These are phyloP conservation scores for Fusarium sp. DNA, from an alignment of 2,329 filamentous ascomycete species.

Conservation along the genomic window DNA sequence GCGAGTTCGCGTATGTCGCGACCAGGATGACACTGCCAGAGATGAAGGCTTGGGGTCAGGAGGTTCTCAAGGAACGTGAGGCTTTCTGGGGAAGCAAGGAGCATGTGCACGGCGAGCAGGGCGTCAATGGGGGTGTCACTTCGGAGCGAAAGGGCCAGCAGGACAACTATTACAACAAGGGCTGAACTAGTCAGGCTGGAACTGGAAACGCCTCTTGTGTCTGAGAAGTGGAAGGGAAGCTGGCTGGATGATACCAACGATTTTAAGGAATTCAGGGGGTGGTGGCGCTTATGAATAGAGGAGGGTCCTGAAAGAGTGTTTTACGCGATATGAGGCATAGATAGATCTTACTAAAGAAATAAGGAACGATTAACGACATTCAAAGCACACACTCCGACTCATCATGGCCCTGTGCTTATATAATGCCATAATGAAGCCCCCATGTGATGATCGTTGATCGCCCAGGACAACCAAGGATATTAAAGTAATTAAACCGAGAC, in stretches of 20 bases:
- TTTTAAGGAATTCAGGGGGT: constrained; percentile 10
- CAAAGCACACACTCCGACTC: neutral
- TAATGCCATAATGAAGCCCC: neutral
- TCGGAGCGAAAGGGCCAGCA: constrained; percentile 59
- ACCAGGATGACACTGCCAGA: constrained; percentile 81
- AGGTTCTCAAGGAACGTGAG: constrained; percentile 82
- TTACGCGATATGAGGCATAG: constrained; percentile 26
- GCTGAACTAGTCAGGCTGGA: constrained; percentile 20
- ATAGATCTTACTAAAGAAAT: constrained; percentile 9
- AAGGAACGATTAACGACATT: constrained; percentile 19
- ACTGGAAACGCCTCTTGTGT: neutral
- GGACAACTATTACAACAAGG: constrained; percentile 65
- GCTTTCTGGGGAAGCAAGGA: constrained; percentile 75
- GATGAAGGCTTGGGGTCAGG: constrained; percentile 83
- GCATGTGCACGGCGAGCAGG: constrained; percentile 64
- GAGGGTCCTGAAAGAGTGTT: constrained; percentile 17
- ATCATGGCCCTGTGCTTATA: neutral
- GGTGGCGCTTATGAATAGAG: constrained; percentile 25
- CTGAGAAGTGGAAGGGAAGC: neutral
- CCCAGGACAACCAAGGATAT: constrained; percentile 9
- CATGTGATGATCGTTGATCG: constrained; percentile 11
- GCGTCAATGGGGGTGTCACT: constrained; percentile 57
- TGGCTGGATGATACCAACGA: constrained; percentile 37
- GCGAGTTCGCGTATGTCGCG: constrained; percentile 89
- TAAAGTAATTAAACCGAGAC: constrained; percentile 19